phyloP scores from a whole-genome alignment of 352 stramenopile species.

The Blastocystis sp. region DNA sequence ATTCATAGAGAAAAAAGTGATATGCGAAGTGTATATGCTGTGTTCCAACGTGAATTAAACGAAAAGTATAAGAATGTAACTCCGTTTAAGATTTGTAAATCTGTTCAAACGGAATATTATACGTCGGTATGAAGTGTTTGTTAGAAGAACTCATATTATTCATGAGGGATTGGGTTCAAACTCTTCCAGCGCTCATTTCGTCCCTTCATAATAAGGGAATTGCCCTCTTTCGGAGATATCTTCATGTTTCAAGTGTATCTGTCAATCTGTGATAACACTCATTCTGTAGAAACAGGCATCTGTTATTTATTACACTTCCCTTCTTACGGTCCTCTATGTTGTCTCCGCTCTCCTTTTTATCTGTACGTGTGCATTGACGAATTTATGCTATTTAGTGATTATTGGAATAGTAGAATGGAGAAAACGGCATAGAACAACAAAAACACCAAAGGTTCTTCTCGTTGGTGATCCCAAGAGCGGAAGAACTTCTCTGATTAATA shows the following conservation, averaged over 20 bases:
- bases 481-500: conserved; percentile 10
- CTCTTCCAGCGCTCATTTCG: background rate
- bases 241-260: conserved; percentile 13
- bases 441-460: background rate
- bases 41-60: conserved; percentile 48
- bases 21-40: conserved; percentile 20
- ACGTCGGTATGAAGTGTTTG: conserved; percentile 23
- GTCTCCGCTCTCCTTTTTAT: background rate
- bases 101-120: conserved; percentile 6
- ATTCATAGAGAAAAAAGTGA: background rate
- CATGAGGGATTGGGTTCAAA: background rate
- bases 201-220: background rate
- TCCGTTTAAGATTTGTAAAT: background rate
- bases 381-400: conserved; percentile 1
- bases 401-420: background rate
- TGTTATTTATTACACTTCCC: background rate
- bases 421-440: background rate
- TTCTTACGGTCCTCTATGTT: background rate
- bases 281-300: conserved; percentile 10
- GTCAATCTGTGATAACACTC: background rate
- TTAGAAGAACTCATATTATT: background rate
- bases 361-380: background rate
- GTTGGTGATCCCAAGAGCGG: conserved; percentile 29
- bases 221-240: background rate
- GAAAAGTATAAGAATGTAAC: background rate